A percentile compares a stretch with the other conserved stretches of the same genome.
These are phyloP conservation scores for Aristolochia contorta DNA, from an alignment of 164 flowering plant genomes.

Conservation along the genomic window DNA sequence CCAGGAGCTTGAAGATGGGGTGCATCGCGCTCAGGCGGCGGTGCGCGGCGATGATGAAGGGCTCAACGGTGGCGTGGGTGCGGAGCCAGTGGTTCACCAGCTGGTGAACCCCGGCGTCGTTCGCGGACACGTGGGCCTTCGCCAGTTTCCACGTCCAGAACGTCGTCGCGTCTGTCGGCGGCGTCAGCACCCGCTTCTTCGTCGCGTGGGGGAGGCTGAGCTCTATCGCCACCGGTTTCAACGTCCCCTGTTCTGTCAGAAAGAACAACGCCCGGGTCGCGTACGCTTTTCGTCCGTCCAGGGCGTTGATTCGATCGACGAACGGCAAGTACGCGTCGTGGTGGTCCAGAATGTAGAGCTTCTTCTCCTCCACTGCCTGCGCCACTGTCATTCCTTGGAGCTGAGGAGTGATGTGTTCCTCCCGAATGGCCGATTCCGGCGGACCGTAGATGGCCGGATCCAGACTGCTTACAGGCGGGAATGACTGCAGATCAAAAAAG, in stretches of 20 bases:
- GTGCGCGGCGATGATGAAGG: slow-evolving; percentile 85
- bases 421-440: slow-evolving; percentile 66
- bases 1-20: slow-evolving; percentile 84
- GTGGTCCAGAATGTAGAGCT: slow-evolving; percentile 61
- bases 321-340: slow-evolving; percentile 84
- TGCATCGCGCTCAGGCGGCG: slow-evolving; percentile 91
- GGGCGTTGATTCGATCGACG: slow-evolving; percentile 60
- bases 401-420: slow-evolving; percentile 63
- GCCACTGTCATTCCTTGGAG: slow-evolving; percentile 66
- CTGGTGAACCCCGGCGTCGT: slow-evolving; percentile 92
- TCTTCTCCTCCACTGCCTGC: slow-evolving; percentile 76
- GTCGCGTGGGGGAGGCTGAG: slow-evolving; percentile 59
- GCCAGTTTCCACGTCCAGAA: slow-evolving; percentile 88
- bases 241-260: slow-evolving; percentile 50
- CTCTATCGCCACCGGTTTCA: slow-evolving; percentile 91
- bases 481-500: slow-evolving; percentile 14
- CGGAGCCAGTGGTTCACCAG: slow-evolving; percentile 88
- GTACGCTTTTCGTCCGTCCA: slow-evolving; percentile 75
- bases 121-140: slow-evolving; percentile 84
- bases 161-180: slow-evolving; percentile 58
- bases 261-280: slow-evolving; percentile 81
- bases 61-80: slow-evolving; percentile 80
- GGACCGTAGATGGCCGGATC: slow-evolving; percentile 74
- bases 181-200: slow-evolving; percentile 63
- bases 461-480: slow-evolving; percentile 77